Evolutionary conservation across 176 grass and related monocot species (phyloP).

Genomic region (bread wheat (Triticum aestivum)): DNA sequence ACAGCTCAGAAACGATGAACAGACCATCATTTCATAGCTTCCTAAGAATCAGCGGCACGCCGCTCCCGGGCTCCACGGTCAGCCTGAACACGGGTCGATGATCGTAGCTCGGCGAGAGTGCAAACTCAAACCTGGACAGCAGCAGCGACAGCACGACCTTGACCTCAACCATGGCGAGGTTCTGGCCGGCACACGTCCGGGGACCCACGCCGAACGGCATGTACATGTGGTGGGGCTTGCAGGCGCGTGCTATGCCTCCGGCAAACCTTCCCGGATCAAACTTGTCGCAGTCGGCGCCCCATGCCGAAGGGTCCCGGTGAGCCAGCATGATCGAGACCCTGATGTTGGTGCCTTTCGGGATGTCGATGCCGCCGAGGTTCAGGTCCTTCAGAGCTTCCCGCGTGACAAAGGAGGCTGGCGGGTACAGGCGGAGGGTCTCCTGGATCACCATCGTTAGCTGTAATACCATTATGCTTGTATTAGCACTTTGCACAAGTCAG

Average conservation of each 20-base stretch:
- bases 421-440: constrained; percentile 64
- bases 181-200: constrained; percentile 69
- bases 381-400: constrained; percentile 54
- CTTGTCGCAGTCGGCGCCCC: constrained; percentile 41
- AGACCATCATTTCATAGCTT: neutral
- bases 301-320: constrained; percentile 48
- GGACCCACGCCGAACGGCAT: constrained; percentile 62
- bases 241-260: constrained; percentile 49
- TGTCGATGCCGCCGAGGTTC: constrained; percentile 38
- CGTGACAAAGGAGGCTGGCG: constrained; percentile 33
- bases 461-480: neutral
- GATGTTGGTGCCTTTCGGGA: constrained; percentile 59
- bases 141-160: constrained; percentile 61
- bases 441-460: constrained; percentile 89
- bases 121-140: constrained; percentile 50
- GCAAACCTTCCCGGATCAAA: constrained; percentile 69
- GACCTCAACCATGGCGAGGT: constrained; percentile 75
- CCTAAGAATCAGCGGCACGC: constrained; percentile 44
- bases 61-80: constrained; percentile 52
- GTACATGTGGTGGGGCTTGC: constrained; percentile 55
- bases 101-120: constrained; percentile 40
- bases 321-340: constrained; percentile 27
- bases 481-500: neutral
- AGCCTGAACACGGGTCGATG: constrained; percentile 55
- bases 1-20: neutral